Evolutionary conservation across 768 basidiomycete genomes (phyloP), one percentile per base, ranked within the genome.

Genomic region (Collybiopsis luxurians): DNA sequence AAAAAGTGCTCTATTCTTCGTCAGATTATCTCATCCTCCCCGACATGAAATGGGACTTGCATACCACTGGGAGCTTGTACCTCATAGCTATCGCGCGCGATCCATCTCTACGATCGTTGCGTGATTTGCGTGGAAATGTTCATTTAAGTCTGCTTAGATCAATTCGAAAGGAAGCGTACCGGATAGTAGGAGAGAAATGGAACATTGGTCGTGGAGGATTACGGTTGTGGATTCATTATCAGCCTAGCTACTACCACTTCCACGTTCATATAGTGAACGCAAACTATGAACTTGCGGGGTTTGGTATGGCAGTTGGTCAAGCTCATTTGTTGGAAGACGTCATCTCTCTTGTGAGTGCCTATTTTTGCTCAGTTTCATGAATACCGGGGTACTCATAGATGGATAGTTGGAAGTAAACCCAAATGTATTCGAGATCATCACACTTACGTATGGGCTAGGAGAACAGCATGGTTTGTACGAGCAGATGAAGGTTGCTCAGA

Each of bases 1-100:
- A 87, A 15, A 85, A 87, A 43, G 69, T 98, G 23, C 71, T 97
- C 19, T 86, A 79, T 64, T 80, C 86, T 1, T 79, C 77, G 12
- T 69, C 81, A 0, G 76, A 80, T 4, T 97, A 90, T 64, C 61
- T 96, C 38, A 85, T 99, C 55, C 72, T 97, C 0, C 96, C 96
- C 0, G 96, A 99, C 71, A 89, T 97, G 84, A 98, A 98, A 74
- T 98, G 96, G 96, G 94, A 98, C 67, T 79, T 85, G 27, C 80
- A 75, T 23, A 90, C 84, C 0, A 61, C 90, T n/a, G 71, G 82
- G 0, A 82, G 91, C 1, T 77, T 99, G 52, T 98, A 99, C 69
- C 85, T 98, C 57, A 75, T 94, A 38, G 92, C 89, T 0, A 80
- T 99, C 56, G 82, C 79, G 0, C 80, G 82, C 31, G 82, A 87